phyloP scores from a whole-genome alignment of 1,284 basidiomycete genomes.

The Blastosporella zonata region DNA sequence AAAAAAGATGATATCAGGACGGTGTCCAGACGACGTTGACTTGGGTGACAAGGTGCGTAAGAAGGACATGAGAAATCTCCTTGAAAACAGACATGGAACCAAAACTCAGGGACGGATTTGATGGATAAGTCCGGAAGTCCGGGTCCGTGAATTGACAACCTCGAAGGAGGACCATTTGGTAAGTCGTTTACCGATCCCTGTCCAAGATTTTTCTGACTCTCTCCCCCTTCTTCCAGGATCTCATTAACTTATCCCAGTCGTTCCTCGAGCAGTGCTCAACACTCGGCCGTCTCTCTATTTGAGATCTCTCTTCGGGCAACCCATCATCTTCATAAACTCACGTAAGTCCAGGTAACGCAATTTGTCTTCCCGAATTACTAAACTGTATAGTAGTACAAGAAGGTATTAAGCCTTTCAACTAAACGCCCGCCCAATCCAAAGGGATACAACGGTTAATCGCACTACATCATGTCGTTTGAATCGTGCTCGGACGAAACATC shows the following conservation, averaged over 20 bases:
- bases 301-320: not conserved
- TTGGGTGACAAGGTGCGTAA: not conserved
- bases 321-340: not conserved
- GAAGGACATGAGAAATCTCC: not conserved
- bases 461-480: constrained; percentile 14
- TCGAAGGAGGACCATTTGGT: constrained; percentile 3
- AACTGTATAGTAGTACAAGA: too few relatives aligned
- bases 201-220: not conserved
- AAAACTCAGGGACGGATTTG: not conserved
- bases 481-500: constrained; percentile 14
- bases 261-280: constrained; percentile 3
- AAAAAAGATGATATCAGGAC: too few relatives aligned
- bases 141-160: constrained; percentile 2
- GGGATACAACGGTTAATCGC: too few relatives aligned
- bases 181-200: not conserved
- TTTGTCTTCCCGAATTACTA: too few relatives aligned
- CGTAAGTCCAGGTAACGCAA: too few relatives aligned
- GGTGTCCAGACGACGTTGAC: not conserved
- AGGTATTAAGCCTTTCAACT: not conserved
- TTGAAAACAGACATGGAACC: not conserved
- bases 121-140: constrained; percentile 3
- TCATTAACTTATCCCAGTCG: not conserved
- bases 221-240: not conserved
- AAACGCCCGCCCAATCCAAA: too few relatives aligned
- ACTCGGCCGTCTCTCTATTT: not conserved